Evolutionary conservation across 2,329 filamentous ascomycete genomes (phyloP), one percentile per base, ranked within the genome.

Genomic region (Aspergillus ustus): DNA sequence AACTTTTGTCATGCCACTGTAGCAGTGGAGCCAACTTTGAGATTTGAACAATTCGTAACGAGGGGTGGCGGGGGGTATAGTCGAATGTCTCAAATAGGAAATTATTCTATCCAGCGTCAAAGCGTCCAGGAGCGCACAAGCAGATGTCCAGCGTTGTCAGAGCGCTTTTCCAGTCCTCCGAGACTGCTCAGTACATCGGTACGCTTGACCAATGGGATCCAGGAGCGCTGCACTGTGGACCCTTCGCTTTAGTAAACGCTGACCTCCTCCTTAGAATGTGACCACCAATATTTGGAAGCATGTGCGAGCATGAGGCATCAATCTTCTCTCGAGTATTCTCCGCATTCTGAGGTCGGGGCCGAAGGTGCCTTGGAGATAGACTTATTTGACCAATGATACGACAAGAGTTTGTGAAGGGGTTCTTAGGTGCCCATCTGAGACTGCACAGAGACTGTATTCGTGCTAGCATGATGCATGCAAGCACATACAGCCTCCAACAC

Each of bases 101-200:
- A 56, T 44, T 25, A 57, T 57, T 51, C 55, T 45, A 34, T 45
- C 55, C 25, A 34, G 19, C 29, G 54, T 57, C 54, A 57, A 57
- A 50, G 54, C 54, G 54, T 50, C 34, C 54, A 44, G 48, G 29
- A 48, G 34, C 25, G 31, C 43, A 29, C 34, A 19, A 48, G 20
- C 19, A 37, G 29, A 51, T 44, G 48, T 31, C 19, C 20, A 48
- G 25, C 19, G 53, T 49, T 51, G 45, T 43, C 31, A 29, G 13
- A 29, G 54, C 45, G 52, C 52, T 40, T 25, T 40, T 46, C 40
- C 34, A 40, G 34, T 50, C n/a, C 37, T 22, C 44, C 44, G 13
- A 29, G 34, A 20, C 28, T 43, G 51, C 55, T 61, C 59, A 61
- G 34, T 40, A 40, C 34, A 31, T 19, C 37, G 52, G n/a, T 11